A percentile compares a stretch with the other conserved stretches of the same genome.
Evolutionary conservation across 768 basidiomycete genomes (phyloP).

Genomic region (Lactarius vividus): DNA sequence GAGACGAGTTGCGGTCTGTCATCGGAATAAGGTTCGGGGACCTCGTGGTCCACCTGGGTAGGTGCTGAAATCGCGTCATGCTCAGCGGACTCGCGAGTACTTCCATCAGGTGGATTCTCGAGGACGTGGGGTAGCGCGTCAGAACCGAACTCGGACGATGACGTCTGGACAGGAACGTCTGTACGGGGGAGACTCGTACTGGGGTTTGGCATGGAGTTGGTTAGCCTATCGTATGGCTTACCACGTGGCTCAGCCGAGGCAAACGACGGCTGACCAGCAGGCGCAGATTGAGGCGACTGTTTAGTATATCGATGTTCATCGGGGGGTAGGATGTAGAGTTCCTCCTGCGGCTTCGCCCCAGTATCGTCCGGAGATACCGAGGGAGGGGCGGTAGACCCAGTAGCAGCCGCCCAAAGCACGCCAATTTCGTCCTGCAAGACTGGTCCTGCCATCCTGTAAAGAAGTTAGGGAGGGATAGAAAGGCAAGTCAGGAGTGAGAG

Average conservation of each 20-base stretch:
- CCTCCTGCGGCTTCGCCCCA: neutral
- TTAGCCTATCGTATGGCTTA: slow-evolving; percentile 36
- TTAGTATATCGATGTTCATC: slow-evolving; percentile 41
- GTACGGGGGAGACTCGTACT: slow-evolving; percentile 32
- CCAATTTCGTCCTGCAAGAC: slow-evolving; percentile 50
- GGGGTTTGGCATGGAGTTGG: slow-evolving; percentile 29
- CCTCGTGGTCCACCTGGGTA: slow-evolving; percentile 12
- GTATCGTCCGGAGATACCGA: slow-evolving; percentile 11
- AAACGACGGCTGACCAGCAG: slow-evolving; percentile 32
- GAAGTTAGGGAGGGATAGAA: slow-evolving; percentile 1
- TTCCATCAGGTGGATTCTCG: slow-evolving; percentile 23
- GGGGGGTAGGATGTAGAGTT: slow-evolving; percentile 36
- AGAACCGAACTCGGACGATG: slow-evolving; percentile 41
- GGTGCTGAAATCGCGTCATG: slow-evolving; percentile 4
- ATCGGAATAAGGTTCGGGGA: neutral
- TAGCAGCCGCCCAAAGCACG: slow-evolving; percentile 53
- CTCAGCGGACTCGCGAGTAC: neutral
- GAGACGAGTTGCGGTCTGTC: neutral
- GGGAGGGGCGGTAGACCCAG: neutral
- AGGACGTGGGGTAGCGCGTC: slow-evolving; percentile 41
- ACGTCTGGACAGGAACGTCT: slow-evolving; percentile 12
- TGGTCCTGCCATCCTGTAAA: slow-evolving; percentile 64
- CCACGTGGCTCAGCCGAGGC: slow-evolving; percentile 55
- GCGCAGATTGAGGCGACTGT: slow-evolving; percentile 41
- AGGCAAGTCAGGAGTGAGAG: slow-evolving; percentile 18